These are phyloP conservation scores for Wallemia hederae DNA, from an alignment of 1,284 basidiomycete genomes.

Conservation along the genomic window DNA sequence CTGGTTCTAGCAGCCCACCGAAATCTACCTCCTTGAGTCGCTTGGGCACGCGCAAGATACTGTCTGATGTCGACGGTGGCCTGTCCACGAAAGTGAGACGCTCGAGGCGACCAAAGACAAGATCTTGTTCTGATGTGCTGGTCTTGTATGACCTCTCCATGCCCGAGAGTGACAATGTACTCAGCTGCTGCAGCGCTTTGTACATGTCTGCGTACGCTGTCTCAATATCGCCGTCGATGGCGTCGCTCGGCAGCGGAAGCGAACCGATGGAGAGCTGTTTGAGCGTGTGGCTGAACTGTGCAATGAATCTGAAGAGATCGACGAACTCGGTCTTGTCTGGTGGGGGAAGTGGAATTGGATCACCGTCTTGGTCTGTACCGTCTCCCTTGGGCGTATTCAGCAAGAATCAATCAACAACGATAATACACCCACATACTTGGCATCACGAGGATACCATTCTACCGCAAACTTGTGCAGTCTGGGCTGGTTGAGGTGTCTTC, in stretches of 20 bases:
- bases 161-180: neutral
- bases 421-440: neutral
- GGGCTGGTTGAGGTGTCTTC: neutral
- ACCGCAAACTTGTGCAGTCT: neutral
- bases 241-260: neutral
- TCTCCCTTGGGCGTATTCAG: neutral
- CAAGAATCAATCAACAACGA: neutral
- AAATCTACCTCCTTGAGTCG: neutral
- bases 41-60: neutral
- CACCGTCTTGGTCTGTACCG: neutral
- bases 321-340: neutral
- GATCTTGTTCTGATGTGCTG: neutral
- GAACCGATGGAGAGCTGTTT: neutral
- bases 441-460: neutral
- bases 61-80: neutral
- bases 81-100: neutral
- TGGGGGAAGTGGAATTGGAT: neutral
- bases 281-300: neutral
- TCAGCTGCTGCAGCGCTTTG: neutral
- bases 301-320: neutral
- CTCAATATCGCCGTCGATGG: neutral
- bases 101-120: neutral
- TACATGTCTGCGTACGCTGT: neutral
- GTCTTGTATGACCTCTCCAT: neutral
- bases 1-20: neutral